Evolutionary conservation across 2,329 filamentous ascomycete species (phyloP), one percentile per base, ranked within the genome.

Genomic region (Pleochaeta shiraiana): DNA sequence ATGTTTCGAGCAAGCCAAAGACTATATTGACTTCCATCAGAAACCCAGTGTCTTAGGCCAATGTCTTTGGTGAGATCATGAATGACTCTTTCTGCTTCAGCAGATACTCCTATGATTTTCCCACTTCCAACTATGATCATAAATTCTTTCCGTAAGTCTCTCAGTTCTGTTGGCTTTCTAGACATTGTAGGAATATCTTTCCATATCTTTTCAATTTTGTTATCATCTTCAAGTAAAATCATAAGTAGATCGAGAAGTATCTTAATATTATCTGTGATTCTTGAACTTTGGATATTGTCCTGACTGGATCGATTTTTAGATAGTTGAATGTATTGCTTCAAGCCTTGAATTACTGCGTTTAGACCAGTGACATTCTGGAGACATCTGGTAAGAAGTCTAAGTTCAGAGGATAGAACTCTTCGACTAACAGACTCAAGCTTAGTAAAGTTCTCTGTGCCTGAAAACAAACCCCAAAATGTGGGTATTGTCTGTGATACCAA

Each of bases 301-400:
- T 72, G n/a, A 30, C 64, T 33, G n/a, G 37, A 1, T n/a, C n/a
- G n/a, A n/a, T 69, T 69, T 63, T 77, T 80, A 14, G 75, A 75
- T 67, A 81, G 78, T 60, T 79, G 77, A 7, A 85, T 78, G 21
- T 88, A 75, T 24, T 80, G 77, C 66, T 82, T 83, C 33, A 95
- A 75, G 64, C 86, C 83, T n/a, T 84, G 79, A 11, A 90, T 73
- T 31, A 91, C 72, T n/a, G 88, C 86, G 67, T 90, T 92, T 34
- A 95, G 74, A 0, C 90, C 91, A 1, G 85, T 79, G 19, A 93
- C 77, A 71, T 84, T 95, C 65, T 79, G 79, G 4, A 98, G 75
- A 70, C 84, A 88, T 66, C 75, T 73, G 0, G 88, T 69, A 19
- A 97, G 75, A 1, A 81, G 73, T 47, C 75, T 73, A 0, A 77